These are phyloP conservation scores for Bisporella sp. DNA, from an alignment of 2,329 filamentous ascomycete species.

Conservation along the genomic window DNA sequence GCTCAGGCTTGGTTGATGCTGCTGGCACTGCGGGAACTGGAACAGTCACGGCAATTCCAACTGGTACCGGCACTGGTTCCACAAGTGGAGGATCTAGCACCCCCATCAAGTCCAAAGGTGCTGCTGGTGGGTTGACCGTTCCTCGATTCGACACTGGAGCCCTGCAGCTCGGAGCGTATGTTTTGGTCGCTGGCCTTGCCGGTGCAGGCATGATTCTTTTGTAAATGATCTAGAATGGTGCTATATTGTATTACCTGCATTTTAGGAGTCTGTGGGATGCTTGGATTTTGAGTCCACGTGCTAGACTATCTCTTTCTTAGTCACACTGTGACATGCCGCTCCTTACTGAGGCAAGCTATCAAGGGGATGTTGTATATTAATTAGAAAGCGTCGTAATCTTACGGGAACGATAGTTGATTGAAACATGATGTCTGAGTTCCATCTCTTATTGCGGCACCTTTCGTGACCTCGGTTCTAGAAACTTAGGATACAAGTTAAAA, in stretches of 20 bases:
- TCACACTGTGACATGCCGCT: no score
- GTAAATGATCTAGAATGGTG: conserved; percentile 26
- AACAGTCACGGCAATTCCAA: conserved; percentile 41
- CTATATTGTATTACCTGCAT: not conserved
- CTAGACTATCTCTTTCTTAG: no score
- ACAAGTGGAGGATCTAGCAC: conserved; percentile 19
- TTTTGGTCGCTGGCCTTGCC: conserved; percentile 40
- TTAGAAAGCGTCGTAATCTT: no score
- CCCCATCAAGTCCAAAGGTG: conserved; percentile 20
- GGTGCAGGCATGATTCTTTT: conserved; percentile 48
- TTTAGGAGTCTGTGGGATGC: no score
- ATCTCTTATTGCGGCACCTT: no score
- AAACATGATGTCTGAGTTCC: no score
- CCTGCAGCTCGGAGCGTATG: conserved; percentile 41
- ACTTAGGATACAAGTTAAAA: no score
- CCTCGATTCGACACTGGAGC: conserved; percentile 37
- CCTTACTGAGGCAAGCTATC: no score
- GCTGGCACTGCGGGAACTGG: conserved; percentile 57
- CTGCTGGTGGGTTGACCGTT: conserved; percentile 35
- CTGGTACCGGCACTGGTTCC: conserved; percentile 30
- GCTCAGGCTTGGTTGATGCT: conserved; percentile 50
- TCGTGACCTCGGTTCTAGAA: no score
- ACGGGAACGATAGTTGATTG: no score
- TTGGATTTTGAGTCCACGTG: no score
- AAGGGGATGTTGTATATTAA: no score